Conservation (phyloP, 148 eudicot genomes). For the Diospyros kaki region DNA sequence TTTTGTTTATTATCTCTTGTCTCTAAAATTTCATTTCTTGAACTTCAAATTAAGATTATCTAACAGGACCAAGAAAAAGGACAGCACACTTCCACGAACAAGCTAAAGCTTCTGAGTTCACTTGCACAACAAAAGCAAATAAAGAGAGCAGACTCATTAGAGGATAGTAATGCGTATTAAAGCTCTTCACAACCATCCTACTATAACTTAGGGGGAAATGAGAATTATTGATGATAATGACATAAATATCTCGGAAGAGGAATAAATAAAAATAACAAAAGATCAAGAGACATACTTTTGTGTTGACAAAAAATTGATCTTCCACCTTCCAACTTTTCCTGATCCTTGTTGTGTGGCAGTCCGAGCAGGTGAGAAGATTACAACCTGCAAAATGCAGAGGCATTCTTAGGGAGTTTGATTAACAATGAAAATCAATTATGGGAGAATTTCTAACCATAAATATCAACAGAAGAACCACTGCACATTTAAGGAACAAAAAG, state of each 20-base stretch:
- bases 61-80: not conserved
- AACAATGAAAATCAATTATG: not conserved
- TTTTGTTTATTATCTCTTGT: no score
- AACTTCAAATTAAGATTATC: not conserved
- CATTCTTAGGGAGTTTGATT: not conserved
- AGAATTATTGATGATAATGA: not conserved
- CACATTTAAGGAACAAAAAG: not conserved
- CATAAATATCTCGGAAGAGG: not conserved
- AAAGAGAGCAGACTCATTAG: not conserved
- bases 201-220: not conserved
- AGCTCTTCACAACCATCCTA: not conserved
- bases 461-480: not conserved
- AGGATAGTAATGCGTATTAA: not conserved
- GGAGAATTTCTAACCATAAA: not conserved
- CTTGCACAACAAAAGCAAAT: not conserved
- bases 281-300: conserved; percentile 49
- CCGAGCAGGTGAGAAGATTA: conserved; percentile 86
- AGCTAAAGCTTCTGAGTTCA: not conserved
- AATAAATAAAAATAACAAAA: conserved; percentile 5
- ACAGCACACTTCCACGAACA: no score
- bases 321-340: conserved; percentile 93
- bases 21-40: no score
- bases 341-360: conserved; percentile 90
- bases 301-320: conserved; percentile 88
- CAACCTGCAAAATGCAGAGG: conserved; percentile 43